Evolutionary conservation across 495 filamentous ascomycete species (phyloP).

Genomic region (Ascobolus immersus): DNA sequence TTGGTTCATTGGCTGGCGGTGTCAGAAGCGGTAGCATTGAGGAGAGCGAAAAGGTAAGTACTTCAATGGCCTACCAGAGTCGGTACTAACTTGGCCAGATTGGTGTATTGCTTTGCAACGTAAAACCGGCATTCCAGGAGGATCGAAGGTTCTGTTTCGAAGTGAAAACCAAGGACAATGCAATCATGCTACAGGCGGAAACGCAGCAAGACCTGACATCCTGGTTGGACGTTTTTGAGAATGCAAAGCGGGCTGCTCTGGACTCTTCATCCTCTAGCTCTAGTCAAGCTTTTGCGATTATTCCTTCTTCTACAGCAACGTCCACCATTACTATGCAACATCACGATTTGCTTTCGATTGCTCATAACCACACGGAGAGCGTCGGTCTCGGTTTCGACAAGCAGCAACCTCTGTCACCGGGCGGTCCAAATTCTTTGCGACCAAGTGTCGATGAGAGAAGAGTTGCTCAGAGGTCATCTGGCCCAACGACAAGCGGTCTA

Average conservation of each 20-base stretch:
- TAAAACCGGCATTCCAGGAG: conserved; percentile 71
- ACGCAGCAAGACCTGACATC: conserved; percentile 70
- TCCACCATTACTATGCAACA: too few species aligned
- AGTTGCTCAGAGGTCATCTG: too few species aligned
- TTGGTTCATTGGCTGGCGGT: conserved; percentile 83
- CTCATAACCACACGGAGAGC: too few species aligned
- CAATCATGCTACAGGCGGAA: conserved; percentile 72
- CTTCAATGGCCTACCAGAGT: too few species aligned
- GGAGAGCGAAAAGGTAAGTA: conserved; percentile 48
- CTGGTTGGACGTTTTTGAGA: conserved; percentile 79
- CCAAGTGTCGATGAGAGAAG: too few species aligned
- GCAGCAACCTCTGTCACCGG: conserved; percentile 13
- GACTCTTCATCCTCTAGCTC: conserved; percentile 43
- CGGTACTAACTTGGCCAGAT: conserved; percentile 30
- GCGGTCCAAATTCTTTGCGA: too few species aligned
- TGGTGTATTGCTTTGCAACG: conserved; percentile 77
- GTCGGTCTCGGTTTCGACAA: too few species aligned
- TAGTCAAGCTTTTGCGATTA: conserved; percentile 64
- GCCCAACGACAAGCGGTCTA: too few species aligned
- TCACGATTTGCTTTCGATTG: too few species aligned
- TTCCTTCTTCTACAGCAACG: conserved; percentile 61
- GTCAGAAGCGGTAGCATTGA: conserved; percentile 63
- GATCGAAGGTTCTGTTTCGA: conserved; percentile 94
- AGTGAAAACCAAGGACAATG: conserved; percentile 91
- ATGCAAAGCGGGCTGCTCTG: conserved; percentile 74